Evolutionary conservation across 225 moss, liverwort and hornwort species (phyloP), one percentile per base, ranked within the genome.

Genomic region (Climacium dendroides): DNA sequence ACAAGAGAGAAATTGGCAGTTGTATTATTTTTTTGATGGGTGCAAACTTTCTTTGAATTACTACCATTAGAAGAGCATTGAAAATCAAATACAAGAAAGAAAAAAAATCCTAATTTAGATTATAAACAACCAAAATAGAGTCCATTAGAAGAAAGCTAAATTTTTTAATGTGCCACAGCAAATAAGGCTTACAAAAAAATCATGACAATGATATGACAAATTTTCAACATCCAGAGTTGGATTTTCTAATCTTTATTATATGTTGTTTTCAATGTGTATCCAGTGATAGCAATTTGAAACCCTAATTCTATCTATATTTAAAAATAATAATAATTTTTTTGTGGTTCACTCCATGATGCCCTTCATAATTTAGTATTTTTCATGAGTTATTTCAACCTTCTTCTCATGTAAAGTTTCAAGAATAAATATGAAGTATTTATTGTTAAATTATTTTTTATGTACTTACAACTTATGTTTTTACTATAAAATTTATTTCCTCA

Each of bases 271-370:
- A 20, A 20, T 37, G 66, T 0, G 1, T 22, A 66, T 22, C 22
- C 4, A 34, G 10, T 64, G 35, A 5, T 10, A 32, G 15, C 16
- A 30, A n/a, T 66, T 34, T 66, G 11, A 66, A 66, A 11, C 20
- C 11, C 11, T 32, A 19, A 39, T 23, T 67, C 7, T 19, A n/a
- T 2, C 12, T 7, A 5, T 22, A 22, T 67, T 7, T 22, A 67
- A 37, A 17, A 37, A n/a, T 37, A 20, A 7, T 66, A 66, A 6
- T 11, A 35, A 7, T 11, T 29, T 63, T 15, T 32, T 8, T 2
- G 7, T 3, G 0, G 3, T 37, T 35, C 3, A 15, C 0, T 5
- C 0, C 2, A 6, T 66, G 1, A 20, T 66, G 11, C 4, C 11
- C 10, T n/a, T 66, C 8, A n/a, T 11, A 66, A n/a, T n/a, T n/a